phyloP scores from a whole-genome alignment of 768 basidiomycete genomes.

The Candolleomyces eurysporus region DNA sequence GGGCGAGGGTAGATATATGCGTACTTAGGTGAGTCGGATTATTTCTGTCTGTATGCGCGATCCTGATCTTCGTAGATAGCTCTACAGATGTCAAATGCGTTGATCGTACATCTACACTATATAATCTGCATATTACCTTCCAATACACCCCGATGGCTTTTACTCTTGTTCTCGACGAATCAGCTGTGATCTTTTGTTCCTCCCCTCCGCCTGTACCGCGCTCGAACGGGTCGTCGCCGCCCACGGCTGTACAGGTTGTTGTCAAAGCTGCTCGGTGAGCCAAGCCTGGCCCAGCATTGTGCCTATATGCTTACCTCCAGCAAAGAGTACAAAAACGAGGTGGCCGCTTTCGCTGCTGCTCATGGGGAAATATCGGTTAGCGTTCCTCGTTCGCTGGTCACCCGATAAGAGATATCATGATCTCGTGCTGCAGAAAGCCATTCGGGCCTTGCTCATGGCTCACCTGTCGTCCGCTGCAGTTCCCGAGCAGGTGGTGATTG shows the following conservation, averaged over 20 bases:
- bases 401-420: too few relatives aligned
- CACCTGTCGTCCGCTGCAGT: conserved; percentile 29
- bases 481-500: conserved; percentile 25
- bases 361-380: conserved; percentile 38
- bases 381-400: not conserved
- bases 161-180: conserved; percentile 29
- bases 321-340: conserved; percentile 19
- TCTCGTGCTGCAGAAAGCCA: conserved; percentile 23
- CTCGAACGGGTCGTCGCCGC: too few relatives aligned
- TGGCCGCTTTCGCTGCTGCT: conserved; percentile 24
- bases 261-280: too few relatives aligned
- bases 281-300: not conserved
- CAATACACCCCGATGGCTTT: conserved; percentile 18
- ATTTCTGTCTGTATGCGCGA: not conserved
- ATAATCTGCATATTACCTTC: conserved; percentile 2
- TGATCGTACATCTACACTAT: not conserved
- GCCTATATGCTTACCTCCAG: not conserved
- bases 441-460: conserved; percentile 28
- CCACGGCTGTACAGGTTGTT: too few relatives aligned
- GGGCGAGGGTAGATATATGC: not conserved
- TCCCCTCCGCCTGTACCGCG: too few relatives aligned
- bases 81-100: not conserved
- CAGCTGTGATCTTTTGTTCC: too few relatives aligned
- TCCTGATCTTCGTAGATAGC: conserved; percentile 3
- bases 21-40: not conserved